These are phyloP conservation scores for Aristolochia contorta DNA, from an alignment of 164 flowering plant genomes.

Conservation along the genomic window DNA sequence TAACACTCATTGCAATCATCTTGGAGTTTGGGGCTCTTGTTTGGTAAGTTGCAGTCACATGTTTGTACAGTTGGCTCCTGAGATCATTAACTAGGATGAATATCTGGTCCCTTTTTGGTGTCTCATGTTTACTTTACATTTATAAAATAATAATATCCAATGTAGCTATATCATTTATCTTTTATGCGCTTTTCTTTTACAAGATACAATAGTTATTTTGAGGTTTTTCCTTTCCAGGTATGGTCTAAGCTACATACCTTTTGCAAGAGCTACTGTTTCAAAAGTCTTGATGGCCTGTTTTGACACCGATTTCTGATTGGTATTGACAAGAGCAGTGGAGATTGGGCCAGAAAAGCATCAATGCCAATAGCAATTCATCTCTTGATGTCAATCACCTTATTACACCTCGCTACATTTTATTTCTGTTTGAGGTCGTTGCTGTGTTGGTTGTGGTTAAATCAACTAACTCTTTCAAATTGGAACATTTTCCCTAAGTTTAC, in stretches of 20 bases:
- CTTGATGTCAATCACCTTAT: no score
- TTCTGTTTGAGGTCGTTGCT: no score
- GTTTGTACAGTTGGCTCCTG: background rate
- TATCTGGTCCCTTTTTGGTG: background rate
- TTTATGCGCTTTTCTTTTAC: background rate
- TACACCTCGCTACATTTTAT: no score
- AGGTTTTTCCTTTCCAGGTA: constrained; percentile 43
- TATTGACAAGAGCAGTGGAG: no score
- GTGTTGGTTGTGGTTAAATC: no score
- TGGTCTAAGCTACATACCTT: constrained; percentile 91
- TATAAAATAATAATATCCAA: background rate
- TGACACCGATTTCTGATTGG: constrained; percentile 71
- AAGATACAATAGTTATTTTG: background rate
- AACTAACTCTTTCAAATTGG: no score
- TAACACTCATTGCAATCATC: constrained; percentile 73
- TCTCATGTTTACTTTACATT: background rate
- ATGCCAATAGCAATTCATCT: no score
- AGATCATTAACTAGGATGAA: background rate
- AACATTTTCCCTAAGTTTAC: no score
- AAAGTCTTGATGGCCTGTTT: constrained; percentile 62
- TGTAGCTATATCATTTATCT: background rate
- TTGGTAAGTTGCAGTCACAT: constrained; percentile 38
- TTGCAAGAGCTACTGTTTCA: constrained; percentile 79
- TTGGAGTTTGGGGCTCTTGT: constrained; percentile 83
- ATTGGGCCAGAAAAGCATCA: no score